Conservation (phyloP, 352 stramenopile species). For the Pythium grandisporangium region DNA sequence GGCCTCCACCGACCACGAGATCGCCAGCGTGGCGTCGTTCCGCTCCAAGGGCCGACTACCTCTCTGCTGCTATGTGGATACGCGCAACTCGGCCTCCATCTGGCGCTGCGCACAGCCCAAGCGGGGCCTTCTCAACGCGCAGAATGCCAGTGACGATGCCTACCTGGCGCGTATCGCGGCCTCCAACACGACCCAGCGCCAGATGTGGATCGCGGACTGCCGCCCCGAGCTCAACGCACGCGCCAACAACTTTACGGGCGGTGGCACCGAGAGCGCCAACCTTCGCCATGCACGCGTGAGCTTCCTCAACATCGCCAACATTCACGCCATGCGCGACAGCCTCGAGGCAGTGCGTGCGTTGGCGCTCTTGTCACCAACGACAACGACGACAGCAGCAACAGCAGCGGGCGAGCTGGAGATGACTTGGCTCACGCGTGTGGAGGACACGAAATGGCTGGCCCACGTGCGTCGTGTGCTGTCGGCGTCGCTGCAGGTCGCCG, state of each 20-base stretch:
- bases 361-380: too few species aligned
- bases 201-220: slow-evolving; percentile 86
- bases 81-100: slow-evolving; percentile 55
- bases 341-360: slow-evolving; percentile 58
- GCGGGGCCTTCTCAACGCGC: slow-evolving; percentile 69
- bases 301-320: slow-evolving; percentile 91
- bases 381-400: too few species aligned
- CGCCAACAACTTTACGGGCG: slow-evolving; percentile 86
- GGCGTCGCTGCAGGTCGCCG: slow-evolving; percentile 50
- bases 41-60: slow-evolving; percentile 76
- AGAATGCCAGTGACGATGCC: slow-evolving; percentile 65
- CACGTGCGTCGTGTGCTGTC: slow-evolving; percentile 68
- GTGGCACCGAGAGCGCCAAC: slow-evolving; percentile 82
- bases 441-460: slow-evolving; percentile 76
- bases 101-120: slow-evolving; percentile 84
- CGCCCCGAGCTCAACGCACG: slow-evolving; percentile 85
- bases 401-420: slow-evolving; percentile 50
- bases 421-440: slow-evolving; percentile 46
- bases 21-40: slow-evolving; percentile 62
- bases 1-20: slow-evolving; percentile 46
- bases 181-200: slow-evolving; percentile 27
- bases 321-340: slow-evolving; percentile 89
- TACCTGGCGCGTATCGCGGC: slow-evolving; percentile 55
- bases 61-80: slow-evolving; percentile 76
- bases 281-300: slow-evolving; percentile 62